Base-by-base conservation (phyloP, 306 rosid genomes). In the Prunus armeniaca region DNA sequence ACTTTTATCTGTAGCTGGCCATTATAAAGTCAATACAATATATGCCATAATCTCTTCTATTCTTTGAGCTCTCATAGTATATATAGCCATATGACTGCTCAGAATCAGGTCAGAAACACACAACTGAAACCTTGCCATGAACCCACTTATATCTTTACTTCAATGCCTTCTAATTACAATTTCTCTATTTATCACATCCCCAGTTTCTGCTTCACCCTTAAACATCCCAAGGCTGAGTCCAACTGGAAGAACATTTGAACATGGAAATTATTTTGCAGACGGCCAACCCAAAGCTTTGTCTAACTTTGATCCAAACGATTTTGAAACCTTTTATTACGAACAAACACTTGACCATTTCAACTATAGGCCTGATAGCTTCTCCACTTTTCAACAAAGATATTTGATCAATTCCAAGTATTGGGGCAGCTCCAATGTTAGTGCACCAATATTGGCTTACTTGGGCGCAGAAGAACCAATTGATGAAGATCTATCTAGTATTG, bases 311-410 rank as follows among this genome's bases (percentile, higher is more conserved):
- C 14, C 75, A 3, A 66, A 57, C 5, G 81, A 87, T 24, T 34
- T 86, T 19, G 14, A 84, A 67, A 90, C 91, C 46, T 89, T 76
- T 75, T 89, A 77, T 56, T 91, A 80, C 78, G 80, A 69, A 19
- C 96, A 91, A 64, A 84, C 82, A 6, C 81, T 92, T 0, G 97
- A 90, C 80, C 97, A 92, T 78, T 92, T 92, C 88, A 93, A 90
- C 66, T 89, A 87, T 54, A 81, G 81, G 64, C 79, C 84, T 6
- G 87, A 93, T 45, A 89, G 94, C 81, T 93, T 83, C 83, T 54
- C 49, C 12, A 87, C 80, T 17, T 93, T 93, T 72, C 81, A 52
- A 6, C 96, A 93, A 77, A 82, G 91, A 77, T 93, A 90, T 80
- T 3, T 93, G 25, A 75, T 90, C 75, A 89, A 89, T 76, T 84